Evolutionary conservation across 495 filamentous ascomycete species (phyloP), one percentile per base, ranked within the genome.

Genomic region (Podospora anserina): DNA sequence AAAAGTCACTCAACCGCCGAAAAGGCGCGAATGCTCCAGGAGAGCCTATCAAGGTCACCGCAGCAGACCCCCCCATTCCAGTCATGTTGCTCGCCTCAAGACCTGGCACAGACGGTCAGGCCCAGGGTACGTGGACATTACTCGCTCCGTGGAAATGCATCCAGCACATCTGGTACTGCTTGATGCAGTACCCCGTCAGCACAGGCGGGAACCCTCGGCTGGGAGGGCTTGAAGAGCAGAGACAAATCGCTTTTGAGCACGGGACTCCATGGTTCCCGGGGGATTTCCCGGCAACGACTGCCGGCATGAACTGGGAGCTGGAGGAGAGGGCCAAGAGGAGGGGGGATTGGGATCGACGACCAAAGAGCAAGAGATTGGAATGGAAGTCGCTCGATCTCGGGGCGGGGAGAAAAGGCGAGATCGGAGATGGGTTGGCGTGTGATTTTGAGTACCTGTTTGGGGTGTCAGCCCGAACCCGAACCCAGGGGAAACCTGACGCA

Each of bases 71-170:
- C 5, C 79, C 84, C 5, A 95, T 99, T 53, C 96, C 95, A 2
- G 81, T 96, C 32, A 83, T 97, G 15, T 78, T 93, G 26, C 78
- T 91, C 11, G 84, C 91, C 34, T 89, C 86, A 16, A 83, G 85
- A 13, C 75, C 83, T 27, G 68, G 77, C 16, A 68, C 71, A 13
- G 73, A 75, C n/a, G 81, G 81, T n/a, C 80, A 82, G 11, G 75
- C 78, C 1, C 88, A 89, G 59, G 90, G 91, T 0, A 87, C 82
- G 1, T 98, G 94, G 93, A 96, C 91, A 1, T 72, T 99, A 1
- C 83, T 98, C 34, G 81, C 95, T 3, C 95, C 95, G 0, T 98
- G 95, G 94, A 94, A 93, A 73, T 97, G 92, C 70, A 89, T 97
- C 32, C 78, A 84, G 23, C 88, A 93, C 1, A 80, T 98, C 49